These are phyloP conservation scores for Trametes pubescens DNA, from an alignment of 1,284 basidiomycete species.

Conservation along the genomic window DNA sequence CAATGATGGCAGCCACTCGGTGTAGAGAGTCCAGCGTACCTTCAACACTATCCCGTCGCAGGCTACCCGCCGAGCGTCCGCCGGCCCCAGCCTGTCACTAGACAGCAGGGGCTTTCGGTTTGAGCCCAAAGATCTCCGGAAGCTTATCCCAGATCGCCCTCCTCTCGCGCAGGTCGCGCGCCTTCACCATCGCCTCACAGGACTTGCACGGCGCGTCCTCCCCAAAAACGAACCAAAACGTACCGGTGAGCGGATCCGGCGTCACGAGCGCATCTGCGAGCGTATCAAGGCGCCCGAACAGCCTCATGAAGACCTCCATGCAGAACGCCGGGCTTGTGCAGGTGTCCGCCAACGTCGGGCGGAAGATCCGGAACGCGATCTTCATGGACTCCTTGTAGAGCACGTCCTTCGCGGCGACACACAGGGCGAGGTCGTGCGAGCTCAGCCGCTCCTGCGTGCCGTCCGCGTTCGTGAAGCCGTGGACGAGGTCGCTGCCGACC, in stretches of 20 bases:
- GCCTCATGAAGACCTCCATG: background rate
- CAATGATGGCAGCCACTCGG: no score
- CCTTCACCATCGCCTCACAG: background rate
- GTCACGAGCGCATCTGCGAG: background rate
- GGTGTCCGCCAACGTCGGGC: background rate
- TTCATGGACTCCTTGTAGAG: background rate
- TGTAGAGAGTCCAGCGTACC: no score
- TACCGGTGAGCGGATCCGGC: background rate
- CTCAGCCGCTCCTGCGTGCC: background rate
- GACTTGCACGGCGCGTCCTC: background rate
- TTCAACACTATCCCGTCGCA: no score
- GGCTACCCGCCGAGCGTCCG: no score
- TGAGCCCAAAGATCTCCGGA: background rate
- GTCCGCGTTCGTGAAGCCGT: background rate
- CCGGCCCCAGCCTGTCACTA: no score
- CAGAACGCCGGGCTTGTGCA: background rate
- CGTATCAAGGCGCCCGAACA: background rate
- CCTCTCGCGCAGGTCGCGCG: background rate
- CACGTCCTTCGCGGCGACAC: background rate
- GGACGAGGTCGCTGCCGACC: no score
- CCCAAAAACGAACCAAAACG: background rate
- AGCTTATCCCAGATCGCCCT: background rate
- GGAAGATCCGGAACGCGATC: background rate
- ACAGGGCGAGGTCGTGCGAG: background rate
- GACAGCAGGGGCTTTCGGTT: background rate